phyloP scores from a whole-genome alignment of 805 yeast genomes.

The Nakazawaea ambrosiae region DNA sequence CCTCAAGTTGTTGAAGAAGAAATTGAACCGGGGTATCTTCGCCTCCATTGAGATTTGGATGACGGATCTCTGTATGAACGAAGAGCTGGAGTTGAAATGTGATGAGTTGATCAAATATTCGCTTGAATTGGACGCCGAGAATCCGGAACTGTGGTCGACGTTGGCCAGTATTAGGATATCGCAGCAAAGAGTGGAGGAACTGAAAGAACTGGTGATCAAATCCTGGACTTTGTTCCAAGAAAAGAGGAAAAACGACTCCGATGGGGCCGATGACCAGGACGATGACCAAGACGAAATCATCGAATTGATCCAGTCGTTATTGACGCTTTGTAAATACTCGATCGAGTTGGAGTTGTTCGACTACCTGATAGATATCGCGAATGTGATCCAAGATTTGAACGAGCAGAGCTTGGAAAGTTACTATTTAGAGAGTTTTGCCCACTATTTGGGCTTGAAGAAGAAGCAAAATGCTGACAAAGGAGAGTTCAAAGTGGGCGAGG shows the following conservation, averaged over 20 bases:
- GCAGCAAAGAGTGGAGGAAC: conserved; percentile 72
- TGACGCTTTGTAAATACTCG: conserved; percentile 66
- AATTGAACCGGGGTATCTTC: conserved; percentile 70
- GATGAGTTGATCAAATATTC: conserved; percentile 63
- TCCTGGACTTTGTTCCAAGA: conserved; percentile 66
- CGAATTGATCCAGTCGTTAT: conserved; percentile 66
- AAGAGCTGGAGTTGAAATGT: conserved; percentile 78
- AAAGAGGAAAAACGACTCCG: conserved; percentile 43
- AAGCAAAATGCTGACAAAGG: conserved; percentile 18
- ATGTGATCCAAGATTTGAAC: conserved; percentile 66
- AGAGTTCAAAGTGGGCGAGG: conserved; percentile 21
- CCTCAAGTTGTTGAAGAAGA: conserved; percentile 34
- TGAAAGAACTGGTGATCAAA: conserved; percentile 53
- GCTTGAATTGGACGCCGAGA: conserved; percentile 45
- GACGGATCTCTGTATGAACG: conserved; percentile 96
- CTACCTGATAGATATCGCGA: conserved; percentile 55
- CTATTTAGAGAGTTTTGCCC: conserved; percentile 78
- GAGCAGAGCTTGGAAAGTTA: conserved; percentile 78
- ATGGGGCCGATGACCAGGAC: conserved; percentile 33
- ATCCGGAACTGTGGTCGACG: conserved; percentile 78
- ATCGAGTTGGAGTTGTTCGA: conserved; percentile 74
- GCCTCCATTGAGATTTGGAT: conserved; percentile 92
- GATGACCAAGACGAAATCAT: conserved; percentile 47
- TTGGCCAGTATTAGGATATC: conserved; percentile 85
- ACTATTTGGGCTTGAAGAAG: conserved; percentile 40